Evolutionary conservation across 192 early-diverging fungal species (phyloP), one percentile per base, ranked within the genome.

Genomic region (Entomortierella chlamydospora): DNA sequence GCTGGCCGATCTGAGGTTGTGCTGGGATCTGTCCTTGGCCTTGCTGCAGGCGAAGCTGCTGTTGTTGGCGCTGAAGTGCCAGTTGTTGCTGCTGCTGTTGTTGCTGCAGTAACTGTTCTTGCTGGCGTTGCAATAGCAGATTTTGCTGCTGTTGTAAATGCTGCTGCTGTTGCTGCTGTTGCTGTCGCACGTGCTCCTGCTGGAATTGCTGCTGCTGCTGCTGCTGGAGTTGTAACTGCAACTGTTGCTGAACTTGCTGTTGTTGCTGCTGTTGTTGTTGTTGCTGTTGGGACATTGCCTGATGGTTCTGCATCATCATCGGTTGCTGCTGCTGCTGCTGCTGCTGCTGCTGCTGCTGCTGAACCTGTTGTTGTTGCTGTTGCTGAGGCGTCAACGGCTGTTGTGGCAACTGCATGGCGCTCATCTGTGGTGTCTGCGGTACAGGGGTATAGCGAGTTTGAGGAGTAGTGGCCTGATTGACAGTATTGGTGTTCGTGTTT

Each of bases 371-470:
- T 20, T 64, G 61, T 4, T 39, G 47, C n/a, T 63, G 67, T 13
- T 70, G 66, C 28, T 61, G 73, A 10, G 64, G 65, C 47, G 52
- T 64, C 11, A 57, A 56, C 26, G 45, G 73, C 26, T 78, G 74
- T 49, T 69, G 76, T 22, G 76, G 76, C 18, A 79, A 52, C 31
- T 60, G 76, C 67, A 65, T 70, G 12, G 61, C 25, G 22, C 76
- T 57, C 76, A 79, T 79, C 25, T 79, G 76, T 26, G 76, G 76
- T 18, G 76, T 79, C 52, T 79, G 76, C 26, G 76, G 76, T 23
- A 68, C 76, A 26, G 76, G 76, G 76, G 76, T 79, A 79, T 67
- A 79, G 23, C 76, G 76, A 2, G 76, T 13, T n/a, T 69, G 76
- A 2, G 73, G 73, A 7, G 73, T 57, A 20, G 64, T 22, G 1